These are phyloP conservation scores for Fusarium xyrophilum DNA, from an alignment of 2,329 filamentous ascomycete genomes.

Conservation along the genomic window DNA sequence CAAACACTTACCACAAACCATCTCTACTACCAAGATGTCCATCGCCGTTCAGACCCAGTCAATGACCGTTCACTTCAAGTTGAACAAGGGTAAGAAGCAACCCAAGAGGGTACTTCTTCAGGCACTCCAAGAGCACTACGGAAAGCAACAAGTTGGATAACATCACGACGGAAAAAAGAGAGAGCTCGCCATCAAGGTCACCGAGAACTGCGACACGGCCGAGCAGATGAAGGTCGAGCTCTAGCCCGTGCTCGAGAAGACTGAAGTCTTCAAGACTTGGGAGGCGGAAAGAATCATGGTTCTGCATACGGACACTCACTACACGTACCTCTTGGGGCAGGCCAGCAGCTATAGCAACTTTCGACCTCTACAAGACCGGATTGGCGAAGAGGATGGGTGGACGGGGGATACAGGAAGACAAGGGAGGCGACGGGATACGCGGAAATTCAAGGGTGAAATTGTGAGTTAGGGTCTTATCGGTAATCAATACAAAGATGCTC, in stretches of 20 bases:
- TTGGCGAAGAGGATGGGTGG: too few species aligned
- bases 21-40: background rate
- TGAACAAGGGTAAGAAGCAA: background rate
- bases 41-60: background rate
- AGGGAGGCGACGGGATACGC: too few species aligned
- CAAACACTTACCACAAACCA: background rate
- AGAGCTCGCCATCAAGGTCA: background rate
- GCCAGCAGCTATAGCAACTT: background rate
- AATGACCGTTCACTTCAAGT: background rate
- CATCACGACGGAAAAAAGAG: background rate
- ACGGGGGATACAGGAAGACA: fast-evolving
- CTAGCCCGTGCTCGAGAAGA: background rate
- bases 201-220: background rate
- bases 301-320: background rate
- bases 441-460: fast-evolving
- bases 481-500: background rate
- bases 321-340: background rate
- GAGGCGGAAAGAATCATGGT: background rate
- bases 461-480: background rate
- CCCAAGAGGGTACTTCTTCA: background rate
- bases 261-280: background rate
- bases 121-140: background rate
- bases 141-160: background rate
- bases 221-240: background rate
- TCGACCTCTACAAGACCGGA: fast-evolving